phyloP scores from a whole-genome alignment of 2,329 filamentous ascomycete genomes.

The Cucurbitaria berberidis region DNA sequence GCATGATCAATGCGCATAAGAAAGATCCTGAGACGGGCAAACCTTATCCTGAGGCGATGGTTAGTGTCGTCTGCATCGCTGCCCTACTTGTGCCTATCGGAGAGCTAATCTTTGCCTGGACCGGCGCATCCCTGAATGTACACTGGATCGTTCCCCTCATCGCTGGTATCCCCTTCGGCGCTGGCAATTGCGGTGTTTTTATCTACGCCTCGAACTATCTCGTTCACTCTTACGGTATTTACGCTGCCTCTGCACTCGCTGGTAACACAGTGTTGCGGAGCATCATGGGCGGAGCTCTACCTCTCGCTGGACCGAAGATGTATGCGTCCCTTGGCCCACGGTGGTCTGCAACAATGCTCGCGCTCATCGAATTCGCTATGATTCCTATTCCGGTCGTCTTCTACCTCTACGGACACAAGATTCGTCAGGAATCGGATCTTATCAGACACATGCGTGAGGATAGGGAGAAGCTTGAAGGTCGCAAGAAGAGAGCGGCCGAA shows the following conservation, averaged over 20 bases:
- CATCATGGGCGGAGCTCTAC: conserved; percentile 76
- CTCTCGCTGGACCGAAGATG: conserved; percentile 74
- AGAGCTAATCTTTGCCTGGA: conserved; percentile 89
- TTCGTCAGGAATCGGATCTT: conserved; percentile 61
- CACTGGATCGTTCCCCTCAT: conserved; percentile 83
- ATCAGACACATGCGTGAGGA: conserved; percentile 58
- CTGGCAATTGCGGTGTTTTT: conserved; percentile 78
- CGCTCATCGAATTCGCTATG: conserved; percentile 72
- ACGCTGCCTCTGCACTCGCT: conserved; percentile 79
- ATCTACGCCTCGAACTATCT: conserved; percentile 85
- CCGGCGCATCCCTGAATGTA: conserved; percentile 70
- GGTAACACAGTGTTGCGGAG: conserved; percentile 78
- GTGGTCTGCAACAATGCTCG: conserved; percentile 80
- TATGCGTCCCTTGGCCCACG: conserved; percentile 67
- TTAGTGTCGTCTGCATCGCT: conserved; percentile 79
- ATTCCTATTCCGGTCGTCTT: conserved; percentile 84
- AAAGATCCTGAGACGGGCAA: conserved; percentile 77
- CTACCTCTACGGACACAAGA: conserved; percentile 66
- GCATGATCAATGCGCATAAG: conserved; percentile 77
- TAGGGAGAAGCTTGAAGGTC: conserved; percentile 49
- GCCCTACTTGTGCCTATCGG: conserved; percentile 76
- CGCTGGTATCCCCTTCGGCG: conserved; percentile 79
- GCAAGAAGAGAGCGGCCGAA: conserved; percentile 47
- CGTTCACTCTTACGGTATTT: conserved; percentile 79
- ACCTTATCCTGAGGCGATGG: conserved; percentile 78